These are phyloP conservation scores for Cucurbita maxima DNA, from an alignment of 306 rosid species.

Conservation along the genomic window DNA sequence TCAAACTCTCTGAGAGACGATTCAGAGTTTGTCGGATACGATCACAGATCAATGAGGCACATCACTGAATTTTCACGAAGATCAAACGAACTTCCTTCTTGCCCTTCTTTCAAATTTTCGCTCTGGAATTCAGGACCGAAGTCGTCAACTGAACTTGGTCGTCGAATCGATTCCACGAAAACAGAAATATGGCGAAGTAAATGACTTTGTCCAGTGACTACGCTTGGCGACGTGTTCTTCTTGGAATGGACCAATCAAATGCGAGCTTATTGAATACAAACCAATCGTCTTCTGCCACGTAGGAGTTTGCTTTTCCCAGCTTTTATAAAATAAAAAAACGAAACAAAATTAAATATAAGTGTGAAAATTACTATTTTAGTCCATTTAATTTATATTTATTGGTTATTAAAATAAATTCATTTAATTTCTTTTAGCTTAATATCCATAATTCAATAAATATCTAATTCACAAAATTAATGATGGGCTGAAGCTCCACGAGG, in stretches of 20 bases:
- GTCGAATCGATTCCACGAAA: conserved; percentile 15
- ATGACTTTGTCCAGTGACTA: conserved; percentile 2
- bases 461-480: too few species aligned
- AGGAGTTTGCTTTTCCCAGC: not conserved
- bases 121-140: not conserved
- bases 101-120: not conserved
- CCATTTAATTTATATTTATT: too few species aligned
- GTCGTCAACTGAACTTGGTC: conserved; percentile 4
- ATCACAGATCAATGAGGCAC: not conserved
- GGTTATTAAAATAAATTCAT: too few species aligned
- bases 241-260: conserved; percentile 38
- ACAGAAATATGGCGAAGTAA: conserved; percentile 2
- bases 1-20: conserved; percentile 20
- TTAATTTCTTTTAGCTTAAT: too few species aligned
- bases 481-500: too few species aligned
- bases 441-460: too few species aligned
- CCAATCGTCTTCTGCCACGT: conserved; percentile 36
- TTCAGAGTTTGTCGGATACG: not conserved
- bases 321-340: too few species aligned
- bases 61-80: conserved; percentile 6
- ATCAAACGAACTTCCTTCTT: not conserved
- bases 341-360: too few species aligned
- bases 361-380: too few species aligned
- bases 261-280: not conserved
- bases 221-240: conserved; percentile 51